Evolutionary conservation across 2,329 filamentous ascomycete genomes (phyloP).

Genomic region (Aureobasidium sp.): DNA sequence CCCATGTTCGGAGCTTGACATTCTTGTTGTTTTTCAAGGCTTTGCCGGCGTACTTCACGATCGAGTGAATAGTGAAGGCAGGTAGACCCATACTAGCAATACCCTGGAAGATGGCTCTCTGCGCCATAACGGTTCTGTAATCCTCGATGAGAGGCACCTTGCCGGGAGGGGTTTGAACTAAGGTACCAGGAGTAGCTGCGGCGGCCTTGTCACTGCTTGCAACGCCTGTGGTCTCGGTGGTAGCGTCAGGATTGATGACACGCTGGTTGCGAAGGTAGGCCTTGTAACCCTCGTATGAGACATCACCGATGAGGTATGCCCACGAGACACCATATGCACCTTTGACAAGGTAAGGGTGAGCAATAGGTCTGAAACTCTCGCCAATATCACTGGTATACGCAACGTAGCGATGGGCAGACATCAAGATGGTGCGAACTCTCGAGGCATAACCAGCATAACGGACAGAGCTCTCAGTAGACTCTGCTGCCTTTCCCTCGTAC

Average conservation of each 20-base stretch:
- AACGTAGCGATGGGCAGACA: slow-evolving; percentile 89
- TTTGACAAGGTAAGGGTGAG: slow-evolving; percentile 74
- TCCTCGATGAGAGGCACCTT: slow-evolving; percentile 72
- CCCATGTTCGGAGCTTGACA: slow-evolving; percentile 69
- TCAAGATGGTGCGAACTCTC: slow-evolving; percentile 58
- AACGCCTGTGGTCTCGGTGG: slow-evolving; percentile 22
- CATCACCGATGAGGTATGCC: slow-evolving; percentile 86
- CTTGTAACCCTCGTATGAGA: slow-evolving; percentile 90
- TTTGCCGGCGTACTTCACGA: slow-evolving; percentile 79
- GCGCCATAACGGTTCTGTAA: slow-evolving; percentile 82
- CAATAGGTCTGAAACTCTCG: slow-evolving; percentile 89
- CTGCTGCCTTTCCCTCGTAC: slow-evolving; percentile 65
- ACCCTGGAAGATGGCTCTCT: slow-evolving; percentile 83
- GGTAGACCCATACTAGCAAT: slow-evolving; percentile 90
- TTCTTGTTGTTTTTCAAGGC: slow-evolving; percentile 83
- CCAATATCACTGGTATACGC: slow-evolving; percentile 94
- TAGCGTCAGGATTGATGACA: slow-evolving; percentile 57
- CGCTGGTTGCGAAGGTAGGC: slow-evolving; percentile 82
- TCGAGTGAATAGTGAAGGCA: slow-evolving; percentile 86
- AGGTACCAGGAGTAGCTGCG: slow-evolving; percentile 19
- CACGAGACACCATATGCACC: slow-evolving; percentile 86
- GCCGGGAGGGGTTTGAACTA: slow-evolving; percentile 27
- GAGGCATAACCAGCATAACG: slow-evolving; percentile 91
- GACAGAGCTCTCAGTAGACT: slow-evolving; percentile 76
- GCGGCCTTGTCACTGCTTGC: slow-evolving; percentile 31